phyloP scores from a whole-genome alignment of 306 rosid genomes.

The Castanopsis chinensis region DNA sequence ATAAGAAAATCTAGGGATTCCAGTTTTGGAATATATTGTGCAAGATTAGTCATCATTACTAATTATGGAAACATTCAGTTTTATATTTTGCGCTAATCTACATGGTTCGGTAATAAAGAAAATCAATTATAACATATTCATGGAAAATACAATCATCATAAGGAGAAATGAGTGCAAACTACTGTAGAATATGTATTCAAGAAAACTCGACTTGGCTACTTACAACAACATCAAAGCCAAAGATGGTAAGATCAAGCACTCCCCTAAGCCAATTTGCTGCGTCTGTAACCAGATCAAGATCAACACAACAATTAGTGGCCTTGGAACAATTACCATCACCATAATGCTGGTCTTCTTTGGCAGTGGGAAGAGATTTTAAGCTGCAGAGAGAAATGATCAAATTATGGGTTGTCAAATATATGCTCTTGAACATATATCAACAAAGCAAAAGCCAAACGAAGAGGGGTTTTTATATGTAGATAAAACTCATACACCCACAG shows the following conservation, averaged over 20 bases:
- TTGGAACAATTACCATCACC: slow-evolving; percentile 19
- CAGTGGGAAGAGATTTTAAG: slow-evolving; percentile 71
- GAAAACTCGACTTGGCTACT: slow-evolving; percentile 16
- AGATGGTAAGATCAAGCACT: slow-evolving; percentile 66
- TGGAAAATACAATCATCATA: background rate
- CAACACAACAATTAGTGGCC: slow-evolving; percentile 33
- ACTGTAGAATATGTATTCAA: background rate
- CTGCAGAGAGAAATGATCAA: slow-evolving; percentile 23
- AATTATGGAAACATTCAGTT: background rate
- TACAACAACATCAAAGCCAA: slow-evolving; percentile 90
- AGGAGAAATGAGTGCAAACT: background rate
- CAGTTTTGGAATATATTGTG: background rate
- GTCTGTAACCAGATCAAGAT: slow-evolving; percentile 53
- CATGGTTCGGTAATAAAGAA: background rate
- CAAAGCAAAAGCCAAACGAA: background rate
- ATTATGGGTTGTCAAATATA: background rate
- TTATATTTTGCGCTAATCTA: background rate
- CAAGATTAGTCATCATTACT: background rate
- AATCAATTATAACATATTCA: background rate
- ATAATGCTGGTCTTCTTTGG: slow-evolving; percentile 22
- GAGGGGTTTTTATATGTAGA: background rate
- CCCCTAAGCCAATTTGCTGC: slow-evolving; percentile 72
- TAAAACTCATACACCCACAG: background rate
- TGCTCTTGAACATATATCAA: background rate
- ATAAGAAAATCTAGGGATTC: background rate